phyloP scores from a whole-genome alignment of 2,329 filamentous ascomycete genomes.

The Bimuria novae-zelandiae region DNA sequence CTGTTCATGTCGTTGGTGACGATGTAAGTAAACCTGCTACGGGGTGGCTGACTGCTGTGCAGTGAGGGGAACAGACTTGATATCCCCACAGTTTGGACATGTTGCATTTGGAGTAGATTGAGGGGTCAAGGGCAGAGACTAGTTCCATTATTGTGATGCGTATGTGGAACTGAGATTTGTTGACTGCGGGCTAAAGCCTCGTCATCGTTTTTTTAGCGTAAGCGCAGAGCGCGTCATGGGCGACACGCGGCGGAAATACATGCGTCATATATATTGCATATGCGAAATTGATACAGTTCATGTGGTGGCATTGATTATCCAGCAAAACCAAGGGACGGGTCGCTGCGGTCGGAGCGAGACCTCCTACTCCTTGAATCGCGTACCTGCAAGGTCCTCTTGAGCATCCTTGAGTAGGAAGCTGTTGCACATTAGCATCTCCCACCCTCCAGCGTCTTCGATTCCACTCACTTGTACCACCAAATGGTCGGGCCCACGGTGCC shows the following conservation, averaged over 20 bases:
- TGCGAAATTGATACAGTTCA: not conserved
- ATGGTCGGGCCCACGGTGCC: conserved; percentile 87
- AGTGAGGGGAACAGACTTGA: too few species aligned
- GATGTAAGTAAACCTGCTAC: too few species aligned
- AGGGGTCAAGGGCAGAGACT: too few species aligned
- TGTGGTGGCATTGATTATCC: not conserved
- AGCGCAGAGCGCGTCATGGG: not conserved
- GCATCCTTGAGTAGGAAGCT: conserved; percentile 89
- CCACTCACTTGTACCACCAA: conserved; percentile 93
- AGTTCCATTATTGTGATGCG: too few species aligned
- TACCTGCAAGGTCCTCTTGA: conserved; percentile 75
- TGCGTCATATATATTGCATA: not conserved
- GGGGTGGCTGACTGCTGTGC: too few species aligned
- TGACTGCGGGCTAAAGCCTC: not conserved
- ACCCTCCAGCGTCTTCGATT: conserved; percentile 8
- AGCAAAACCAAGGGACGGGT: too few species aligned
- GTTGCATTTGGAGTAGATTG: too few species aligned
- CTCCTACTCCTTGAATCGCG: conserved; percentile 69
- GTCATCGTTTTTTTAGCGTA: not conserved
- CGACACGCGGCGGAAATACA: not conserved
- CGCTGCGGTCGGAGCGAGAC: too few species aligned
- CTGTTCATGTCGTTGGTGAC: too few species aligned
- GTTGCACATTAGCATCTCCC: conserved; percentile 18
- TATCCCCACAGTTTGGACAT: too few species aligned
- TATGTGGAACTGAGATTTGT: too few species aligned